Evolutionary conservation across 768 basidiomycete species (phyloP).

Genomic region (Termitomyces sp.): DNA sequence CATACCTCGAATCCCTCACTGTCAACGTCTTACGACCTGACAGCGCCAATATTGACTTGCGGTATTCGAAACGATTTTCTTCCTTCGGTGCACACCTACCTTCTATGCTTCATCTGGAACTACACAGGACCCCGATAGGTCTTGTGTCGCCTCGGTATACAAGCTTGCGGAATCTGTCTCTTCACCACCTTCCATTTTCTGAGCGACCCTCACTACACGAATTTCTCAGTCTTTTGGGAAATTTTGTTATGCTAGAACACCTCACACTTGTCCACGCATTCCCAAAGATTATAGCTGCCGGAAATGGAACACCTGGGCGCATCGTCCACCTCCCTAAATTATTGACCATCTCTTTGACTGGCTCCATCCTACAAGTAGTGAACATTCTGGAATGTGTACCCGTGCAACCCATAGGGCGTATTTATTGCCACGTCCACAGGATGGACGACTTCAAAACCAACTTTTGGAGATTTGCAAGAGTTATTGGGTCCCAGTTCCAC

Average conservation of each 20-base stretch:
- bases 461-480: constrained; percentile 21
- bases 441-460: constrained; percentile 22
- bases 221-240: constrained; percentile 26
- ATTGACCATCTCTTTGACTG: constrained; percentile 22
- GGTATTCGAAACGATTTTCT: constrained; percentile 22
- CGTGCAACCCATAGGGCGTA: constrained; percentile 19
- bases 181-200: constrained; percentile 29
- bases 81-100: constrained; percentile 23
- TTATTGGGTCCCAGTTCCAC: constrained; percentile 21
- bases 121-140: constrained; percentile 30
- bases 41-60: constrained; percentile 8
- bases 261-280: constrained; percentile 29
- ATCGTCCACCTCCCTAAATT: constrained; percentile 22
- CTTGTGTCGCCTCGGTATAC: constrained; percentile 30
- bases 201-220: constrained; percentile 29
- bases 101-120: constrained; percentile 27
- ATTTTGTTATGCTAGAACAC: constrained; percentile 25
- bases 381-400: constrained; percentile 23
- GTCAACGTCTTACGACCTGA: constrained; percentile 23
- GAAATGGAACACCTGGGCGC: constrained; percentile 11
- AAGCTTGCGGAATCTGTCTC: constrained; percentile 27
- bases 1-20: constrained; percentile 26
- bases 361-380: constrained; percentile 24
- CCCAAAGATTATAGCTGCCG: constrained; percentile 20
- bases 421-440: constrained; percentile 21